A percentile compares a stretch with the other conserved stretches of the same genome.
Evolutionary conservation across 257 asterid genomes (phyloP).

Genomic region (Fraxinus excelsior): DNA sequence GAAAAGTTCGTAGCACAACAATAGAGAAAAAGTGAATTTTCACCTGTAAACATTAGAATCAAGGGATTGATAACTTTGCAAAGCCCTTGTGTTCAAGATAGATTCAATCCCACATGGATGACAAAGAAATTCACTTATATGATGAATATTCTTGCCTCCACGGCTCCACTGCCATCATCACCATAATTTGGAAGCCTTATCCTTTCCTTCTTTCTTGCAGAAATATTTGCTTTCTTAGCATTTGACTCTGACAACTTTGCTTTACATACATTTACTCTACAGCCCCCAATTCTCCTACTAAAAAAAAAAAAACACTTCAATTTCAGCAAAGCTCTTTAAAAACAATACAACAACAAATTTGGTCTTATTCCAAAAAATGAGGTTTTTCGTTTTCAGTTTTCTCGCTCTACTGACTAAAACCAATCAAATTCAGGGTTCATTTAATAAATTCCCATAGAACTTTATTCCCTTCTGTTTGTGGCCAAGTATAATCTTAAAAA

Average conservation of each 20-base stretch:
- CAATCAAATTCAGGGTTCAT: not conserved
- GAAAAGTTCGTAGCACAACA: not conserved
- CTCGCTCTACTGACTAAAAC: not conserved
- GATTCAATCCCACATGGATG: constrained; percentile 77
- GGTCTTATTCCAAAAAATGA: not conserved
- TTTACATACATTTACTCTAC: not conserved
- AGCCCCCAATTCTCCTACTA: not conserved
- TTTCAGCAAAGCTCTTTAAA: not conserved
- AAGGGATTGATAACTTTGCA: constrained; percentile 63
- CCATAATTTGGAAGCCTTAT: constrained; percentile 3
- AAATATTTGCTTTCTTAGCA: constrained; percentile 3
- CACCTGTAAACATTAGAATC: constrained; percentile 80
- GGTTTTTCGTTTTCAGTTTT: not conserved
- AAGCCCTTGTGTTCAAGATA: constrained; percentile 68
- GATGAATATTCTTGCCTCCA: not conserved
- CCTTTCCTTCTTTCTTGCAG: constrained; percentile 3
- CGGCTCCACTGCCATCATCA: not conserved
- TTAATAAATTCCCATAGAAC: not conserved
- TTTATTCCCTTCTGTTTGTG: not conserved
- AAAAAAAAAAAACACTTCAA: not conserved
- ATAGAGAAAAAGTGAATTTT: not conserved
- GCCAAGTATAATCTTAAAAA: not conserved
- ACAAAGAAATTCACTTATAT: not conserved
- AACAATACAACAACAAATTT: not conserved
- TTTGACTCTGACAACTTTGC: not conserved